These are phyloP conservation scores for Mycosphaerella sp. DNA, from an alignment of 2,329 filamentous ascomycete species.

Conservation along the genomic window DNA sequence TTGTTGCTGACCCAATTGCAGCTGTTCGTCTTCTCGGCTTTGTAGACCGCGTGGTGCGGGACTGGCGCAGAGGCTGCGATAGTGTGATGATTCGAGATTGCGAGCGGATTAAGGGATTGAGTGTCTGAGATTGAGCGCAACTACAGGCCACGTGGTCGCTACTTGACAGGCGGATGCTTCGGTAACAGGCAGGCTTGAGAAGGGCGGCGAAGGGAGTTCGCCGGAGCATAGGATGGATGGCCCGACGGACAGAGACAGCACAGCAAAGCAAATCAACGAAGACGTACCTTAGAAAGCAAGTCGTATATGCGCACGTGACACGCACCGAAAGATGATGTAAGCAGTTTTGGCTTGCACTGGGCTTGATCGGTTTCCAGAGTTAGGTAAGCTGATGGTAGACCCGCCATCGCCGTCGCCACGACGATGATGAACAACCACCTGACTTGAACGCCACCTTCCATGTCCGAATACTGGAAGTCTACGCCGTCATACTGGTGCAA, in stretches of 20 bases:
- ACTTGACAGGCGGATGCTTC: background rate
- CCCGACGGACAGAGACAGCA: background rate
- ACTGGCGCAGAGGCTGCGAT: constrained; percentile 11
- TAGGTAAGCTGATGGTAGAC: no score
- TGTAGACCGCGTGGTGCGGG: constrained; percentile 34
- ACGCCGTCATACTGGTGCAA: constrained; percentile 98
- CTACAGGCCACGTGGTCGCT: background rate
- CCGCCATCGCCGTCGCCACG: no score
- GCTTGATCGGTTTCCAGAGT: no score
- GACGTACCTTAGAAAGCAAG: no score
- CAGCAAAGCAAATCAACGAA: no score
- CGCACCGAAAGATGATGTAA: no score
- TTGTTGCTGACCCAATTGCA: constrained; percentile 27
- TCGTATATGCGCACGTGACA: no score
- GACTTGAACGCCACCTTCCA: constrained; percentile 36
- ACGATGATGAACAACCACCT: background rate
- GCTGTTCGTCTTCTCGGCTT: constrained; percentile 52
- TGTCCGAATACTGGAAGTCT: constrained; percentile 99
- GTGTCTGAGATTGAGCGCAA: constrained; percentile 9
- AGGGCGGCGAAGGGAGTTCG: background rate
- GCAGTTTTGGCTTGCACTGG: no score
- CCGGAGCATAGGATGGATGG: background rate
- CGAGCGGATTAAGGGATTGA: constrained; percentile 5
- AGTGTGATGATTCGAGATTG: constrained; percentile 1
- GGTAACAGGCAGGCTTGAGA: background rate